A percentile compares a stretch with the other conserved stretches of the same genome.
phyloP scores from a whole-genome alignment of 2,329 filamentous ascomycete genomes.

The Graphilbum fragrans region DNA sequence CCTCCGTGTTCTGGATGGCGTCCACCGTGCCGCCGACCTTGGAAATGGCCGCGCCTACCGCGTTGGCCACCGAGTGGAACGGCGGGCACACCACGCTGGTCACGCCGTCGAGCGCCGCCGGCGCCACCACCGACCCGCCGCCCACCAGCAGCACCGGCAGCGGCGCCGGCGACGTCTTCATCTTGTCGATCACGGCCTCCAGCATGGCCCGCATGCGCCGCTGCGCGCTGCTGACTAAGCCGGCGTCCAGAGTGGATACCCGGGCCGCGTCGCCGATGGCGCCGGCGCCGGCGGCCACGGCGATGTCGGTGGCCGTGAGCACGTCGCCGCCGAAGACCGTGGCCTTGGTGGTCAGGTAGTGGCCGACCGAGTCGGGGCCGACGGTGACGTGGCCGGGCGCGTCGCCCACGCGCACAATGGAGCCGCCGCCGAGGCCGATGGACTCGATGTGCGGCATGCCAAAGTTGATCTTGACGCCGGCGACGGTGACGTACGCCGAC shows the following conservation, averaged over 20 bases:
- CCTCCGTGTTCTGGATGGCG: conserved; percentile 25
- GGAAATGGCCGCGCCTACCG: conserved; percentile 51
- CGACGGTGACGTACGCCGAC: conserved; percentile 29
- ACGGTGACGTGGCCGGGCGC: conserved; percentile 25
- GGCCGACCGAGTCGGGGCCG: conserved; percentile 15
- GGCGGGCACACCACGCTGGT: conserved; percentile 39
- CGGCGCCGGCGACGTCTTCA: conserved; percentile 49
- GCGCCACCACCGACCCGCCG: conserved; percentile 47
- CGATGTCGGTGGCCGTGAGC: conserved; percentile 47
- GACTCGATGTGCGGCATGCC: conserved; percentile 23
- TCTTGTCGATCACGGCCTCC: conserved; percentile 44
- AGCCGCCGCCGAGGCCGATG: conserved; percentile 31
- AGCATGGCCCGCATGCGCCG: conserved; percentile 35
- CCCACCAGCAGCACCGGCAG: conserved; percentile 50
- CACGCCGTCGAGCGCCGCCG: conserved; percentile 38
- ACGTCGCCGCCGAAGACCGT: conserved; percentile 43
- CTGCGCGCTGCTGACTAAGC: conserved; percentile 20
- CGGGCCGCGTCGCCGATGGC: conserved; percentile 16
- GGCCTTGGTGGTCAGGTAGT: conserved; percentile 37
- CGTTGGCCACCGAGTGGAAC: conserved; percentile 47
- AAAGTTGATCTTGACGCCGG: conserved; percentile 31
- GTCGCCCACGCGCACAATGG: conserved; percentile 20
- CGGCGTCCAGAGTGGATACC: conserved; percentile 24
- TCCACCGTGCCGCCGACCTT: conserved; percentile 42
- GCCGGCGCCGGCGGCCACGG: conserved; percentile 13